phyloP scores from a whole-genome alignment of 805 yeast species.

The Scheffersomyces ergatensis region DNA sequence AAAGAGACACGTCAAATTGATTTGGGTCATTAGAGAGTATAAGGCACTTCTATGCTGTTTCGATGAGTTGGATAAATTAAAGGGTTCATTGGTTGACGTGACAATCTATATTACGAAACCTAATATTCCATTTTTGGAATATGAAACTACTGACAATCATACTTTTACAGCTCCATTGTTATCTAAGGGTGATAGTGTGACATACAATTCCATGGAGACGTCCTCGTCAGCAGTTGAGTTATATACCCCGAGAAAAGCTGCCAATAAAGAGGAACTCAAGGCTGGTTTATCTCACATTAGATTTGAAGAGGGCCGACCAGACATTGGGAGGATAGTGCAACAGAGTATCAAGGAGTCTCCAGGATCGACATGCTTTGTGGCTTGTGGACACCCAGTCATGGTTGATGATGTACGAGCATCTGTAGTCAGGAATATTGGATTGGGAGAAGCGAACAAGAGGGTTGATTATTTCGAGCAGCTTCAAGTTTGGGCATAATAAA shows the following conservation, averaged over 20 bases:
- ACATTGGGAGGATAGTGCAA: constrained; percentile 36
- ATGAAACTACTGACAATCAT: constrained; percentile 11
- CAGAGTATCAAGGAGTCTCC: constrained; percentile 32
- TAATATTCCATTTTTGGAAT: constrained; percentile 7
- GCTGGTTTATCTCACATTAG: constrained; percentile 26
- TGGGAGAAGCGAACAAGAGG: constrained; percentile 31
- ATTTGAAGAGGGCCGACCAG: constrained; percentile 49
- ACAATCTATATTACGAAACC: constrained; percentile 27
- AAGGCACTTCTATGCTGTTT: constrained; percentile 47
- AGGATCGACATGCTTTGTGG: constrained; percentile 51
- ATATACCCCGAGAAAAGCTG: constrained; percentile 35
- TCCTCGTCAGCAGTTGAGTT: constrained; percentile 33
- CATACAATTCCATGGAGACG: background rate
- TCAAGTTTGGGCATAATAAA: constrained; percentile 55
- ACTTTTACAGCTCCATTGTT: too few relatives aligned
- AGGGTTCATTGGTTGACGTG: constrained; percentile 19
- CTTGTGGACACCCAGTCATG: constrained; percentile 65
- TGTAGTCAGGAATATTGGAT: constrained; percentile 41
- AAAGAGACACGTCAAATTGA: constrained; percentile 29
- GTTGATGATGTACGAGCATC: constrained; percentile 55
- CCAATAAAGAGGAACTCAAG: constrained; percentile 24
- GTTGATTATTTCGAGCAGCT: constrained; percentile 73
- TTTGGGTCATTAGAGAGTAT: constrained; percentile 64
- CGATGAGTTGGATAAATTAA: constrained; percentile 33
- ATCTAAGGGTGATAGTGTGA: background rate